A percentile compares a stretch with the other conserved stretches of the same genome.
Conservation (phyloP, 352 stramenopile species). For the Globisporangium sylvaticum region DNA sequence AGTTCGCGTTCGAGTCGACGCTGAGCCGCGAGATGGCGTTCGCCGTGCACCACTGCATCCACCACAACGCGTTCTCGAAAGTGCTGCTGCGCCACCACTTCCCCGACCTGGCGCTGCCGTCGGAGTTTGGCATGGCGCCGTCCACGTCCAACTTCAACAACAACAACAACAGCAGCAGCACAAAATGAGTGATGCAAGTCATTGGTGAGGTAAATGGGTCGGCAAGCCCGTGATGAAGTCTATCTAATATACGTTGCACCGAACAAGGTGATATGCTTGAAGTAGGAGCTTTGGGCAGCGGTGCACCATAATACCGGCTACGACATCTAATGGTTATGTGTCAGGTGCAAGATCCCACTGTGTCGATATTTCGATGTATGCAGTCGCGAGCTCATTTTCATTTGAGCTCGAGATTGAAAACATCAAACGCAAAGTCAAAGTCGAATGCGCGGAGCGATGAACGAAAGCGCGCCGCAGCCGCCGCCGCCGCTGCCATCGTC, state of each 20-base stretch:
- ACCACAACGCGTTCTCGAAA: constrained; percentile 83
- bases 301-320: too few species aligned
- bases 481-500: not conserved
- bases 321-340: too few species aligned
- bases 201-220: not conserved
- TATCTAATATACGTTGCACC: too few species aligned
- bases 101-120: constrained; percentile 35
- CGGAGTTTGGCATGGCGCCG: constrained; percentile 67
- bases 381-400: too few species aligned
- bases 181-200: not conserved
- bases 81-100: constrained; percentile 71
- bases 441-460: not conserved
- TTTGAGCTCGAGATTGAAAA: too few species aligned
- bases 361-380: too few species aligned
- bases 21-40: constrained; percentile 79
- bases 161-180: not conserved
- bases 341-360: too few species aligned
- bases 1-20: constrained; percentile 70
- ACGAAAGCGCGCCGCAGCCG: not conserved
- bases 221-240: too few species aligned
- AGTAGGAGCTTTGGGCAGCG: too few species aligned
- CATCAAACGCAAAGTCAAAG: not conserved
- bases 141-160: constrained; percentile 61
- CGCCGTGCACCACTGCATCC: constrained; percentile 82
- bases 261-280: too few species aligned